These are phyloP conservation scores for Leishmania guyanensis DNA, from an alignment of 208 protist species.

Conservation along the genomic window DNA sequence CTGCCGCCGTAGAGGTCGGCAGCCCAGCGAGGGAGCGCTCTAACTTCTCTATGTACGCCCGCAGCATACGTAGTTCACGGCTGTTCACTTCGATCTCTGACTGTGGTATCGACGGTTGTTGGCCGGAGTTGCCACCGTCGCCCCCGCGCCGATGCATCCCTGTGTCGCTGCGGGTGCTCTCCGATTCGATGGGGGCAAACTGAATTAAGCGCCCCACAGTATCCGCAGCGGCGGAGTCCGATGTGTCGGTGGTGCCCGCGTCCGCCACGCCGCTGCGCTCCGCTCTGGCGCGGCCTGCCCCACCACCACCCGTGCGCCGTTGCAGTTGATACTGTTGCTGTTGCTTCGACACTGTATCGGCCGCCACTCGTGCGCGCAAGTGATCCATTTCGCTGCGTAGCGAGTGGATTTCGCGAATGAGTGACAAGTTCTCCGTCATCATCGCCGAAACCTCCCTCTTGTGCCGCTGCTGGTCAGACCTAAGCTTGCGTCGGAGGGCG, in stretches of 20 bases:
- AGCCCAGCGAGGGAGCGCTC: conserved; percentile 56
- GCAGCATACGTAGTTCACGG: conserved; percentile 76
- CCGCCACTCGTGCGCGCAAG: conserved; percentile 62
- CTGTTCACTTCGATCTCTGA: conserved; percentile 84
- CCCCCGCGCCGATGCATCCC: conserved; percentile 11
- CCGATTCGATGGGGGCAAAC: conserved; percentile 8
- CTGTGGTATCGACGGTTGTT: conserved; percentile 40
- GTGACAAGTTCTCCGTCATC: conserved; percentile 95
- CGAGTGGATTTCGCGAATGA: conserved; percentile 96
- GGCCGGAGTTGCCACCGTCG: background rate
- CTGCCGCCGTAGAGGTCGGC: background rate
- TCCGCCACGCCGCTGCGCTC: conserved; percentile 1
- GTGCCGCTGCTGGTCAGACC: conserved; percentile 90
- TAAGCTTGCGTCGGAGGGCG: conserved; percentile 90
- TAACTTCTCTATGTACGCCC: conserved; percentile 74
- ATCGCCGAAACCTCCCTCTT: conserved; percentile 88
- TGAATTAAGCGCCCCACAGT: conserved; percentile 1
- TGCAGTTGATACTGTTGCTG: conserved; percentile 29
- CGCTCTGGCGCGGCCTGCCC: conserved; percentile 1
- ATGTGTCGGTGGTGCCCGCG: background rate
- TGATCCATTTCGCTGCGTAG: conserved; percentile 90
- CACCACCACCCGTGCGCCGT: background rate
- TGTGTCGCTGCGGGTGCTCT: conserved; percentile 6
- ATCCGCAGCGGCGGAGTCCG: background rate
- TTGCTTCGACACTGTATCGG: conserved; percentile 55